Evolutionary conservation across 352 stramenopile genomes (phyloP).

Genomic region (Peronospora farinosa): DNA sequence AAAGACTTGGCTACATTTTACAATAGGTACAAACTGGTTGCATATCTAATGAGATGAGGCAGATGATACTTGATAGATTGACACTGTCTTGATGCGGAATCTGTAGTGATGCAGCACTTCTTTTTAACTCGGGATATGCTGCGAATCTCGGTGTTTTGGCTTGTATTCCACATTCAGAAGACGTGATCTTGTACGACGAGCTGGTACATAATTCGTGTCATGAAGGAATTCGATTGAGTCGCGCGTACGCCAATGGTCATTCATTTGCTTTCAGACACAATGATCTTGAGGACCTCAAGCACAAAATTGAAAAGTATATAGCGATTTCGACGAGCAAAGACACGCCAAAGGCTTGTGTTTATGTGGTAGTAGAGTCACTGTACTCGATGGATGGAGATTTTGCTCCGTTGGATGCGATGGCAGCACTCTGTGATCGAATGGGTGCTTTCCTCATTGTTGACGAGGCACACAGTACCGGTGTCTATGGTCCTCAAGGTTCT

Average conservation of each 20-base stretch:
- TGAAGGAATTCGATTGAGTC: conserved; percentile 89
- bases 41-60: not conserved
- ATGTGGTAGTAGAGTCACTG: conserved; percentile 96
- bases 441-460: conserved; percentile 92
- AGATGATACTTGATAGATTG: not conserved
- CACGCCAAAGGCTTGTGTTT: conserved; percentile 44
- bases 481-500: conserved; percentile 80
- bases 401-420: conserved; percentile 85
- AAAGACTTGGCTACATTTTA: conserved; percentile 80
- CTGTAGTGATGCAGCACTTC: conserved; percentile 76
- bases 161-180: conserved; percentile 81
- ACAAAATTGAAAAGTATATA: conserved; percentile 46
- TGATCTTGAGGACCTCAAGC: conserved; percentile 61
- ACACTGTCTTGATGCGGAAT: not conserved
- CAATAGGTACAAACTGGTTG: conserved; percentile 38
- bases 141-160: conserved; percentile 93
- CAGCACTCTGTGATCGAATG: conserved; percentile 64
- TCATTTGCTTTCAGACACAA: conserved; percentile 81
- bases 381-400: conserved; percentile 99
- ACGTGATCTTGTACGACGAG: conserved; percentile 94
- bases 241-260: conserved; percentile 42
- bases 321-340: conserved; percentile 3
- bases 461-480: conserved; percentile 92
- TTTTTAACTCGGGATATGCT: conserved; percentile 97
- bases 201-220: conserved; percentile 95